Base-by-base conservation (phyloP, 306 rosid species). In the Fagus crenata region DNA sequence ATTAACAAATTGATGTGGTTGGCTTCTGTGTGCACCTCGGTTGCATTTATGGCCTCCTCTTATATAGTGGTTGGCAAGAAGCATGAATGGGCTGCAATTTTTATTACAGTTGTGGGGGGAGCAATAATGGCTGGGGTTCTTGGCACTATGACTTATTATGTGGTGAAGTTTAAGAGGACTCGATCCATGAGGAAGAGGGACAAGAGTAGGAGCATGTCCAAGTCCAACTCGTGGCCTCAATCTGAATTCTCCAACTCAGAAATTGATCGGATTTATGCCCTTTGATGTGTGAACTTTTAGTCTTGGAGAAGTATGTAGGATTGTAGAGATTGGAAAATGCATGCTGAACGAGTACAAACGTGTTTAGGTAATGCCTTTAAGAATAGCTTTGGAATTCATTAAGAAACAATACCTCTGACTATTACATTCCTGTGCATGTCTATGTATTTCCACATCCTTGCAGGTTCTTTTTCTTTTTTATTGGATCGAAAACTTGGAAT, bases 1-100 rank as follows among this genome's bases (percentile, higher is more conserved):
- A 92, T 96, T 73, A 96, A 96, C 76, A 96, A 96, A 87, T 84
- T 96, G 73, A 92, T 96, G 98, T 96, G 99, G 98, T 80, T 92
- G 83, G 98, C 98, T 17, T 92, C 97, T 51, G 97, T 88, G 2
- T 96, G 99, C 69, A 96, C 99, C 68, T 96, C 99, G 0, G 98
- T 96, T 39, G 94, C 99, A 17, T 96, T 96, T 79, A 91, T 92
- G 81, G 98, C 98, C 1, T 87, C 99, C 72, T 89, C 99, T 5
- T 96, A 92, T 77, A 96, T 96, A 39, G 92, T 96, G 18, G 99
- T 92, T 1, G 97, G 97, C 31, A 77, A 22, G 74, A 85, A 0
- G 40, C 75, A 92, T 5, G 3, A 0, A 49, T 92, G 97, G 99
- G 99, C 99, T 53, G 98, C 99, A 33, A 7, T 89, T 73, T 79